Percentiles rank a stretch among this genome's conserved stretches.
Evolutionary conservation across 164 flowering plant species (phyloP).

Genomic region (Cinnamomum micranthum): DNA sequence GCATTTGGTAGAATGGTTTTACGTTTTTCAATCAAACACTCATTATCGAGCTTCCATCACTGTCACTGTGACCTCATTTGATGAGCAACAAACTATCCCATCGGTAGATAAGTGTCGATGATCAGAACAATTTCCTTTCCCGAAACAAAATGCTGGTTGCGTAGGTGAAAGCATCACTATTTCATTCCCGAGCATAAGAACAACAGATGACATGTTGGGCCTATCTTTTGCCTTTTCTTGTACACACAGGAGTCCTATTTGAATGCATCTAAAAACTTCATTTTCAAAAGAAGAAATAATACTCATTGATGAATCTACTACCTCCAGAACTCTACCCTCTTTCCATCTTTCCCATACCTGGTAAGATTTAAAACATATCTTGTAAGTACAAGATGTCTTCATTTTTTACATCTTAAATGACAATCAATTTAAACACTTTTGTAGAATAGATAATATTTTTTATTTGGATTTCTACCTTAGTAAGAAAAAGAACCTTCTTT

Average conservation of each 20-base stretch:
- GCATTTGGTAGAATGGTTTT: no score
- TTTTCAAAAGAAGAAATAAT: background rate
- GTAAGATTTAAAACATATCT: background rate
- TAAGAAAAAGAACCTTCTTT: no score
- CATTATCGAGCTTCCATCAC: background rate
- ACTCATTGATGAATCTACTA: constrained; percentile 9
- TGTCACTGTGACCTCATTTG: background rate
- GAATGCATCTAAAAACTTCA: constrained; percentile 11
- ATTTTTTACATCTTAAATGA: no score
- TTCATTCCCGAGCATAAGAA: constrained; percentile 6
- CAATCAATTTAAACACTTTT: no score
- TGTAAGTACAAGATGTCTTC: no score
- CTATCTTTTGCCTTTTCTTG: constrained; percentile 13
- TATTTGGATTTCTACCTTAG: no score
- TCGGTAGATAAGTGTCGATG: background rate
- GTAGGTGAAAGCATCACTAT: constrained; percentile 19
- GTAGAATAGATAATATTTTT: no score
- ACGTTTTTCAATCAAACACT: no score
- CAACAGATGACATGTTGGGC: constrained; percentile 5
- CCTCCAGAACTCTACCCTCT: constrained; percentile 7
- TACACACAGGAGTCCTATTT: constrained; percentile 13
- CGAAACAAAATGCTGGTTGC: constrained; percentile 16
- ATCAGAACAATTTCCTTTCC: background rate
- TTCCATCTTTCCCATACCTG: constrained; percentile 18
- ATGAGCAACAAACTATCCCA: background rate